phyloP scores from a whole-genome alignment of 148 eudicot species.

The Tetragonia tetragonoides region DNA sequence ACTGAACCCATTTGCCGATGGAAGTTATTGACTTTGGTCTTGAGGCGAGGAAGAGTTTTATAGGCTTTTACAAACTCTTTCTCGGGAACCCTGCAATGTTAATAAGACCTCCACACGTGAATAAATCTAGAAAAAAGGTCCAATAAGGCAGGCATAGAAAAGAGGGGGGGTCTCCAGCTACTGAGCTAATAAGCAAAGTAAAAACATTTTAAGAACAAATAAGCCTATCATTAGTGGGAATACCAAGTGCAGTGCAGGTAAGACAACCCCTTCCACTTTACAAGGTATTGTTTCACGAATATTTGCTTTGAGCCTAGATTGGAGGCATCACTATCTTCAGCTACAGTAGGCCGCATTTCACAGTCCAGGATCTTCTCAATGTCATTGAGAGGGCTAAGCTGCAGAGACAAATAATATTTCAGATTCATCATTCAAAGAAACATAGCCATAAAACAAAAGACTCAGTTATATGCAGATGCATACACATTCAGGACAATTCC shows the following conservation, averaged over 20 bases:
- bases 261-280: conserved; percentile 94
- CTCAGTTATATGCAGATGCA: conserved; percentile 25
- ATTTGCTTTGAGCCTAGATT: conserved; percentile 67
- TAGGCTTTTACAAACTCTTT: conserved; percentile 79
- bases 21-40: conserved; percentile 86
- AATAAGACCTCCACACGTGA: conserved; percentile 14
- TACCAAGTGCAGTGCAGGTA: conserved; percentile 98
- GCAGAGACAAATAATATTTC: conserved; percentile 30
- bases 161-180: not conserved
- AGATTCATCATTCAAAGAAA: not conserved
- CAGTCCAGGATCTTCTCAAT: conserved; percentile 92
- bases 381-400: conserved; percentile 89
- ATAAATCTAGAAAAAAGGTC: conserved; percentile 1
- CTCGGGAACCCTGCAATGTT: conserved; percentile 80
- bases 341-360: conserved; percentile 75
- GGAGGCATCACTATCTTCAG: conserved; percentile 62
- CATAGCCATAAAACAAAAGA: conserved; percentile 18
- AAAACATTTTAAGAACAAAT: not conserved
- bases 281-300: conserved; percentile 83
- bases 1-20: conserved; percentile 59
- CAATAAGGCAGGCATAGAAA: not conserved
- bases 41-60: conserved; percentile 82
- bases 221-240: conserved; percentile 3
- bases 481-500: conserved; percentile 98
- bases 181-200: not conserved